Evolutionary conservation across 139 green algal genomes (phyloP).

Genomic region (Chlamydomonas incerta): DNA sequence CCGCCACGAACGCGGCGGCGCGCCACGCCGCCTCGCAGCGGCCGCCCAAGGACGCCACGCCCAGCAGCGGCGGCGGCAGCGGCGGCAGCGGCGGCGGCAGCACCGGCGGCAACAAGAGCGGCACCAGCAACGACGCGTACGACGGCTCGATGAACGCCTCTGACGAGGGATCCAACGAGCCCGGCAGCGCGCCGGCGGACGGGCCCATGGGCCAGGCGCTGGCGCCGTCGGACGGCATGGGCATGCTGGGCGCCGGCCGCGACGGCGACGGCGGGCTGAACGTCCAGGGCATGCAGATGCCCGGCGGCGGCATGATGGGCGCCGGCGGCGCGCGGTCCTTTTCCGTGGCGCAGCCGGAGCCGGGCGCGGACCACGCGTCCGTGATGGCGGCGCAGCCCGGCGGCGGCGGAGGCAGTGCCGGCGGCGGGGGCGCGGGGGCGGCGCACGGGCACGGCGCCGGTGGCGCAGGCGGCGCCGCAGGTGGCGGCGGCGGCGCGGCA

Average conservation of each 20-base stretch:
- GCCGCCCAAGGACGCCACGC: constrained; percentile 18
- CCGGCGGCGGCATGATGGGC: background rate
- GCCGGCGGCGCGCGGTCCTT: constrained; percentile 10
- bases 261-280: constrained; percentile 16
- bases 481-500: background rate
- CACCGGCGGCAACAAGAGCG: constrained; percentile 39
- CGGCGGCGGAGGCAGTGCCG: background rate
- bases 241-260: background rate
- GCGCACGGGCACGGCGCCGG: background rate
- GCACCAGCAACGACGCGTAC: constrained; percentile 39
- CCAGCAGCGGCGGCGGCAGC: constrained; percentile 5
- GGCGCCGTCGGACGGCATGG: constrained; percentile 17
- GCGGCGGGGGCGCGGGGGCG: background rate
- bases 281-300: constrained; percentile 18
- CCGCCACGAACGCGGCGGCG: background rate
- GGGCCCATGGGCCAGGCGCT: constrained; percentile 36
- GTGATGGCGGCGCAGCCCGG: background rate
- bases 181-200: constrained; percentile 48
- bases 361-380: no score
- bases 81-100: constrained; percentile 42
- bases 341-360: constrained; percentile 31
- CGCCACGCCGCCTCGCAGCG: background rate
- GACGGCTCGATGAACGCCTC: constrained; percentile 59
- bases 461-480: background rate
- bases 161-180: constrained; percentile 65